Evolutionary conservation across 106 monocot species (phyloP).

Genomic region (Chionographis japonica): DNA sequence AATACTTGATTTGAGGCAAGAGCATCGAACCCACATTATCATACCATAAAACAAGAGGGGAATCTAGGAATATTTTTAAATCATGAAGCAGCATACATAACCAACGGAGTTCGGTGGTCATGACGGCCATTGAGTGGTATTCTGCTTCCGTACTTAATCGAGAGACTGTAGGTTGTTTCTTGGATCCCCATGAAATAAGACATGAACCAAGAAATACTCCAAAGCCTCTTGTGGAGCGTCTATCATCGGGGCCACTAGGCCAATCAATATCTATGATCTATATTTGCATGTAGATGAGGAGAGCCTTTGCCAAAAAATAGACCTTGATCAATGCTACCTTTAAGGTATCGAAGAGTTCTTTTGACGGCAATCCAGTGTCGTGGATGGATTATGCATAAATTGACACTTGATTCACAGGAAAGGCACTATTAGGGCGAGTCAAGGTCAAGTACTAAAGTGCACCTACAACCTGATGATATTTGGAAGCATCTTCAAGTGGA

Average conservation of each 20-base stretch:
- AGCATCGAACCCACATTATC: conserved; percentile 7
- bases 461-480: background rate
- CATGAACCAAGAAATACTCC: background rate
- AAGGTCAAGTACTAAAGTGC: background rate
- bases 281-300: too few relatives aligned
- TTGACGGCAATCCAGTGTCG: background rate
- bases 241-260: background rate
- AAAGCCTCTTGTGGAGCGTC: background rate
- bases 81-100: background rate
- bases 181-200: background rate
- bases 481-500: background rate
- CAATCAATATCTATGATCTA: conserved; percentile 9
- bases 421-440: conserved; percentile 1
- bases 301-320: background rate
- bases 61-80: background rate
- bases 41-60: background rate
- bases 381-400: background rate
- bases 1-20: conserved; percentile 7
- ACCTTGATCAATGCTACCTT: background rate
- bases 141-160: background rate
- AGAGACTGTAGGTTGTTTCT: conserved; percentile 1
- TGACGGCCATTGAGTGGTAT: background rate
- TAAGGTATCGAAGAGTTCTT: conserved; percentile 1
- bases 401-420: background rate
- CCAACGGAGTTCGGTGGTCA: background rate